These are phyloP conservation scores for Chalaropsis thielavioides DNA, from an alignment of 2,329 filamentous ascomycete species.

Conservation along the genomic window DNA sequence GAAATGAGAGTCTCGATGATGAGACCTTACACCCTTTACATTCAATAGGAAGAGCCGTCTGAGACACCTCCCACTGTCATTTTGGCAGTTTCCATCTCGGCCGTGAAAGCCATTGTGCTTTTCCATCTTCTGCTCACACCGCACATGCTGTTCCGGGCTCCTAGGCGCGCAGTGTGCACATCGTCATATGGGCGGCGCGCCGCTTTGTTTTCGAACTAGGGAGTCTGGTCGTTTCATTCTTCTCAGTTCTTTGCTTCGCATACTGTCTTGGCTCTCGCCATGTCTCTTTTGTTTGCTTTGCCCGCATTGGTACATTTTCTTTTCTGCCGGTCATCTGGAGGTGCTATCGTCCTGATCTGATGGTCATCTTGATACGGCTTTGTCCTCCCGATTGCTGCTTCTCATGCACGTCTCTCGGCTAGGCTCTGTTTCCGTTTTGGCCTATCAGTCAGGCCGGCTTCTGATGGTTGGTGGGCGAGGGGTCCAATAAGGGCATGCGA, in stretches of 20 bases:
- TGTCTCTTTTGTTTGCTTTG: neutral
- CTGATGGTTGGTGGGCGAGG: neutral
- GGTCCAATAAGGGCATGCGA: neutral
- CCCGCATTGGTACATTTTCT: neutral
- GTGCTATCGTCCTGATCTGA: neutral
- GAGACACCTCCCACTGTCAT: constrained; percentile 22
- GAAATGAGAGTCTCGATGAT: constrained; percentile 23
- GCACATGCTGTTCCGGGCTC: constrained; percentile 6
- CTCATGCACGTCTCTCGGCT: constrained; percentile 8
- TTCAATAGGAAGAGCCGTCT: constrained; percentile 31
- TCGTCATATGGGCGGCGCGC: constrained; percentile 24
- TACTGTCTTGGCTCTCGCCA: neutral
- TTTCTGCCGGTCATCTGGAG: neutral
- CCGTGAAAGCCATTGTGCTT: constrained; percentile 17
- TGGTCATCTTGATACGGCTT: neutral
- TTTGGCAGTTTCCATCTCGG: constrained; percentile 19
- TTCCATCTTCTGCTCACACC: constrained; percentile 17
- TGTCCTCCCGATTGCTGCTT: constrained; percentile 6
- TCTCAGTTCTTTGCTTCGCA: neutral
- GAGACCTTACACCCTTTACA: constrained; percentile 25
- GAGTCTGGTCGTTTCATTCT: neutral
- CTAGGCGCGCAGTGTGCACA: constrained; percentile 22
- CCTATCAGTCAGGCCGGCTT: neutral
- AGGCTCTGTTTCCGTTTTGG: neutral
- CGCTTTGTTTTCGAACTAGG: constrained; percentile 3